Evolutionary conservation across 306 rosid species (phyloP).

Genomic region (Amphicarpaea edgeworthii): DNA sequence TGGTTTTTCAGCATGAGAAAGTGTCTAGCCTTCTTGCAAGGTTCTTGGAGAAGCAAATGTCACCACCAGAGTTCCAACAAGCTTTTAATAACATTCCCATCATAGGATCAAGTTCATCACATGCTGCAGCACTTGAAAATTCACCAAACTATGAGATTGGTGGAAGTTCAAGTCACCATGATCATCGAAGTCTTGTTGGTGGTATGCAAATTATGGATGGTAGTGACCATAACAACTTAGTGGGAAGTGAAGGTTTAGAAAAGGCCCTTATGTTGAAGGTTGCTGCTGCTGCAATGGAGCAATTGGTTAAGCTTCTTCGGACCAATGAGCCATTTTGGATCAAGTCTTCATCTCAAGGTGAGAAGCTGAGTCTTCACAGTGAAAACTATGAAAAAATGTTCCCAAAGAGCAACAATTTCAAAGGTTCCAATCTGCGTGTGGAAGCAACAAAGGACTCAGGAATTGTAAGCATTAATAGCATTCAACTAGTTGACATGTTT

Average conservation of each 20-base stretch:
- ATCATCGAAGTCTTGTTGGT: slow-evolving; percentile 9
- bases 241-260: slow-evolving; percentile 44
- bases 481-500: slow-evolving; percentile 60
- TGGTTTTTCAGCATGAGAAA: slow-evolving; percentile 59
- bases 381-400: slow-evolving; percentile 59
- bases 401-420: slow-evolving; percentile 49
- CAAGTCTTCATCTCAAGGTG: slow-evolving; percentile 39
- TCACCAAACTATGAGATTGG: slow-evolving; percentile 37
- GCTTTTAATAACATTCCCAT: slow-evolving; percentile 13
- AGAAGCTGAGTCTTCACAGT: slow-evolving; percentile 43
- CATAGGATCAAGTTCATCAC: slow-evolving; percentile 44
- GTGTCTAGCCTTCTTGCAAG: slow-evolving; percentile 52
- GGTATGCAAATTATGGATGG: not conserved
- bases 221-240: not conserved
- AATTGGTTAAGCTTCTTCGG: slow-evolving; percentile 54
- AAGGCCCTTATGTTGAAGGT: slow-evolving; percentile 50
- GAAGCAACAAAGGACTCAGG: slow-evolving; percentile 77
- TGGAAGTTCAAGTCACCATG: slow-evolving; percentile 38
- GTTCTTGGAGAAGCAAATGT: slow-evolving; percentile 55
- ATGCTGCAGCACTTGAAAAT: slow-evolving; percentile 38
- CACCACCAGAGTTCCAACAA: slow-evolving; percentile 49
- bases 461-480: slow-evolving; percentile 49
- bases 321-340: slow-evolving; percentile 66
- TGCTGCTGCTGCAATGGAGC: slow-evolving; percentile 55
- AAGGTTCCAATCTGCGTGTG: slow-evolving; percentile 36